Conservation (phyloP, 495 filamentous ascomycete genomes). For the Penicillium steckii region DNA sequence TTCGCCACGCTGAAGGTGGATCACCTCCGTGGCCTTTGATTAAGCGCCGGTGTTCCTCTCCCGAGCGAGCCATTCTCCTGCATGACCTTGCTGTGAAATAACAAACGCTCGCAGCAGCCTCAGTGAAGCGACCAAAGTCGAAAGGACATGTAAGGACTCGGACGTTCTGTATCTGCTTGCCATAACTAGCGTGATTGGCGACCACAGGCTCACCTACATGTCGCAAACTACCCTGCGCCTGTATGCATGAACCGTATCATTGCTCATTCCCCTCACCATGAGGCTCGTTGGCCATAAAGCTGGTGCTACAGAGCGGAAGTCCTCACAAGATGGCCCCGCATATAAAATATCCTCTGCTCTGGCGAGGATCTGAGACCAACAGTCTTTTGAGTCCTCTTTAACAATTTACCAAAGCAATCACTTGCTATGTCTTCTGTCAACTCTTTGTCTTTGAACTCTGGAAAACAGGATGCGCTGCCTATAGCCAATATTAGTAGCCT, state of each 20-base stretch:
- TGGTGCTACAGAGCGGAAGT: neutral
- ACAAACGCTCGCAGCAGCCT: slow-evolving; percentile 6
- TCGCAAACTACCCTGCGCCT: slow-evolving; percentile 9
- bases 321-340: neutral
- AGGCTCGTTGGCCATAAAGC: neutral
- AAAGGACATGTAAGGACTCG: slow-evolving; percentile 3
- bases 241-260: slow-evolving; percentile 11
- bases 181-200: neutral
- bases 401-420: neutral
- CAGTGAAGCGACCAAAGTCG: slow-evolving; percentile 8
- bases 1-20: no score
- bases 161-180: neutral
- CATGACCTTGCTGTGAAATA: no score
- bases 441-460: neutral
- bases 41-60: no score
- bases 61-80: no score
- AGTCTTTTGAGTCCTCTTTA: neutral
- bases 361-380: neutral
- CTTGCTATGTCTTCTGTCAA: neutral
- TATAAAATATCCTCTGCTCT: neutral
- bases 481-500: slow-evolving; percentile 8
- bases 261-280: slow-evolving; percentile 6
- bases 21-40: no score
- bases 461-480: neutral
- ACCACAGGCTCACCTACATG: slow-evolving; percentile 11